phyloP scores from a whole-genome alignment of 768 basidiomycete species.

The Megacollybia marginata region DNA sequence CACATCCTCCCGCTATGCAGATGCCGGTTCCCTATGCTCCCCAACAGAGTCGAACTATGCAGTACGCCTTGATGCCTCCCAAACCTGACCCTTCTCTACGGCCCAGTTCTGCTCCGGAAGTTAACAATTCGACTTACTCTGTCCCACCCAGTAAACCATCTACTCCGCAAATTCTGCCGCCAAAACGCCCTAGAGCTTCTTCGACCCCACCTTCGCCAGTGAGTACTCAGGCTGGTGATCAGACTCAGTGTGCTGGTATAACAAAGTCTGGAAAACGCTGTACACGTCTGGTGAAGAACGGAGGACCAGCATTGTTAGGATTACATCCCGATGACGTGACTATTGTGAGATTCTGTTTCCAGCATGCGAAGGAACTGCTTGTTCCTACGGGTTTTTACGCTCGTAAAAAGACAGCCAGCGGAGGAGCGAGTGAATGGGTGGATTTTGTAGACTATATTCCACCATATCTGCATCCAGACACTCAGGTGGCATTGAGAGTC shows the following conservation, averaged over 20 bases:
- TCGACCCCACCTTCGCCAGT: slow-evolving; percentile 14
- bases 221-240: slow-evolving; percentile 4
- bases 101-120: slow-evolving; percentile 24
- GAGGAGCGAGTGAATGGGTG: slow-evolving; percentile 33
- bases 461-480: neutral
- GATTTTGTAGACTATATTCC: slow-evolving; percentile 21
- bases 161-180: neutral
- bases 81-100: slow-evolving; percentile 9
- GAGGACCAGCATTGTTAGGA: slow-evolving; percentile 18
- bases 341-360: slow-evolving; percentile 50
- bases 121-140: neutral
- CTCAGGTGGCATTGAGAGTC: slow-evolving; percentile 28
- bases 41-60: slow-evolving; percentile 28
- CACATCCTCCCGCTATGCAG: slow-evolving; percentile 15
- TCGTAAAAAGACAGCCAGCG: slow-evolving; percentile 22
- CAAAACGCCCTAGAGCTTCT: slow-evolving; percentile 10
- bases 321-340: slow-evolving; percentile 18
- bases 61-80: slow-evolving; percentile 18
- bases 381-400: slow-evolving; percentile 50
- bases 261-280: slow-evolving; percentile 65
- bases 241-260: slow-evolving; percentile 51
- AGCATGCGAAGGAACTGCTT: slow-evolving; percentile 54
- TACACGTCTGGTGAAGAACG: slow-evolving; percentile 46
- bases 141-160: neutral
- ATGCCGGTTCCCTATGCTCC: slow-evolving; percentile 30